Evolutionary conservation across 2,329 filamentous ascomycete genomes (phyloP).

Genomic region (Penicillium sp.): DNA sequence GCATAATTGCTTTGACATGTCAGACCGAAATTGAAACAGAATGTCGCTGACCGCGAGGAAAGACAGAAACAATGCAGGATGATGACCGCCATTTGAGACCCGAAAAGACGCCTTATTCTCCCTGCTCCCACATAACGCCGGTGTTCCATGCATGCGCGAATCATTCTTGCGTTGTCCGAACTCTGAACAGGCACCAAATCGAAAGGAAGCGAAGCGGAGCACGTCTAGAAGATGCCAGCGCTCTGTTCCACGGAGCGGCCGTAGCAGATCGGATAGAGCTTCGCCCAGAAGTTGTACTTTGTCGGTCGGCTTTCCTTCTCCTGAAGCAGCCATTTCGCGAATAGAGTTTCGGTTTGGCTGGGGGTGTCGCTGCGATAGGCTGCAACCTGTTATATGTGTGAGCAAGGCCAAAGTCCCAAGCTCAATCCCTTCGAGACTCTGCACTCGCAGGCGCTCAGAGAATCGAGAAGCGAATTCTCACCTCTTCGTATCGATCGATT

Average conservation of each 20-base stretch:
- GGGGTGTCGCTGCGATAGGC: conserved; percentile 34
- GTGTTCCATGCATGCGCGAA: not conserved
- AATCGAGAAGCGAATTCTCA: conserved; percentile 12
- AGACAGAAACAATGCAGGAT: not conserved
- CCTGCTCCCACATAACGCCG: not conserved
- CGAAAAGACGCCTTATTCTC: not conserved
- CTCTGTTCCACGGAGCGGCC: conserved; percentile 33
- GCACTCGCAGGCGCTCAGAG: too few species aligned
- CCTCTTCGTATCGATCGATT: conserved; percentile 32
- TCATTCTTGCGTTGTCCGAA: not conserved
- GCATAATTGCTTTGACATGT: not conserved
- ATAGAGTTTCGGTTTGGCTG: conserved; percentile 30
- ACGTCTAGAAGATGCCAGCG: conserved; percentile 23
- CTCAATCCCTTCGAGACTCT: not conserved
- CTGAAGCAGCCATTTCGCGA: conserved; percentile 35
- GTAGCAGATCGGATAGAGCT: conserved; percentile 38
- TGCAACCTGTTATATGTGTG: conserved; percentile 24
- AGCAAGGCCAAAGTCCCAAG: not conserved
- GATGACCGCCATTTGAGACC: not conserved
- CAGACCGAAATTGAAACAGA: not conserved
- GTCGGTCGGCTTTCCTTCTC: conserved; percentile 25
- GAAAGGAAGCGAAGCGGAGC: not conserved
- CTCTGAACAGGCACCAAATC: not conserved
- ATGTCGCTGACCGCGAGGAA: not conserved
- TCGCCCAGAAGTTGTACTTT: conserved; percentile 34